A percentile compares a stretch with the other conserved stretches of the same genome.
Evolutionary conservation across 371 early-diverging fungal genomes (phyloP).

Genomic region (Mortierella sp.): DNA sequence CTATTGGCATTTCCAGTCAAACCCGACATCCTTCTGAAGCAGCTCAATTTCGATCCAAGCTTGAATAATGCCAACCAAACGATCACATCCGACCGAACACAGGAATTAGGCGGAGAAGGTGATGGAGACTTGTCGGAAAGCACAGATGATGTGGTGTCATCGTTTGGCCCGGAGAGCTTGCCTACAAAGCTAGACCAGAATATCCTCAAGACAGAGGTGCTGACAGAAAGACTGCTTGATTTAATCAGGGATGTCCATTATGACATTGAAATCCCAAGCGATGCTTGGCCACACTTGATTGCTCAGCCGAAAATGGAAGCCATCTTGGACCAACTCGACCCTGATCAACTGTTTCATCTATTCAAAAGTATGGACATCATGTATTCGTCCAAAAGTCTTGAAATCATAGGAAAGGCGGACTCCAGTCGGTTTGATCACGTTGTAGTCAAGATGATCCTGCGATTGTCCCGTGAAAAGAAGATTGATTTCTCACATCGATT

Average conservation of each 20-base stretch:
- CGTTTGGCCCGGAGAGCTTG: conserved; percentile 21
- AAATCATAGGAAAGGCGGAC: conserved; percentile 40
- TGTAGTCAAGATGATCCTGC: conserved; percentile 26
- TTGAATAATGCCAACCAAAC: neutral
- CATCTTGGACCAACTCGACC: conserved; percentile 23
- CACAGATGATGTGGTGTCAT: neutral
- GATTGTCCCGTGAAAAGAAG: conserved; percentile 21
- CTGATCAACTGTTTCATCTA: neutral
- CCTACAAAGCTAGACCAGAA: conserved; percentile 32
- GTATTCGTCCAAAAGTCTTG: conserved; percentile 41
- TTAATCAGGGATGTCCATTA: conserved; percentile 9
- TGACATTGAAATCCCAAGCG: neutral
- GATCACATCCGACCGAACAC: neutral
- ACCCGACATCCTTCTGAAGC: conserved; percentile 36
- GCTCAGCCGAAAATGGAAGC: conserved; percentile 34
- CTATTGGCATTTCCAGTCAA: conserved; percentile 43
- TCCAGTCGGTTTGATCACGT: conserved; percentile 28
- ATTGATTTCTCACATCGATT: conserved; percentile 2
- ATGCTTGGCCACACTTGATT: conserved; percentile 38
- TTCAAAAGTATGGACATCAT: conserved; percentile 4
- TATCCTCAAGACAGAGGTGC: conserved; percentile 20
- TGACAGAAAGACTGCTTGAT: conserved; percentile 35
- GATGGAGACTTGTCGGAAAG: conserved; percentile 5
- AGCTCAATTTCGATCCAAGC: conserved; percentile 22
- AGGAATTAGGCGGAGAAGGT: neutral